Evolutionary conservation across 1,284 basidiomycete genomes (phyloP).

Genomic region (Phellopilus nigrolimitatus): DNA sequence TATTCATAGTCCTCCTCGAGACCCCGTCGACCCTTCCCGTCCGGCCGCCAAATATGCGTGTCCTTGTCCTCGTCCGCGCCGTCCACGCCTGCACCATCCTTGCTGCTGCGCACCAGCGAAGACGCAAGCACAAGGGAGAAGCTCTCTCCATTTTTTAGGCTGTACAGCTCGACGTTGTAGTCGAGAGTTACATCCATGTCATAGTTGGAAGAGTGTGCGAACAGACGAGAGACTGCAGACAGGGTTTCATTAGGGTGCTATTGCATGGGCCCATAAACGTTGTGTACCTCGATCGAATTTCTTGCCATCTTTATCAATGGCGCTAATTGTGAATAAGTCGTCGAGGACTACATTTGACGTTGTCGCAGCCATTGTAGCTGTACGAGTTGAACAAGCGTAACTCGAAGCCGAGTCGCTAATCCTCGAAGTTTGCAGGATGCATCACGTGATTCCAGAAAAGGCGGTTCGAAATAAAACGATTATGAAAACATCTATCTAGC

Average conservation of each 20-base stretch:
- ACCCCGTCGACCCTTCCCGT: conserved; percentile 80
- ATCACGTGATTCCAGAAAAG: background rate
- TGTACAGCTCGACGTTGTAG: conserved; percentile 86
- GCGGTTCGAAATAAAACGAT: no score
- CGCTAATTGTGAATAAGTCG: conserved; percentile 83
- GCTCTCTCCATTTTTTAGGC: conserved; percentile 62
- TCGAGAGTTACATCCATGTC: conserved; percentile 89
- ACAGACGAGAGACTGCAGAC: conserved; percentile 74
- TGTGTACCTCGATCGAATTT: conserved; percentile 91
- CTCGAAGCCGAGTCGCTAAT: no score
- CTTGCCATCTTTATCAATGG: conserved; percentile 90
- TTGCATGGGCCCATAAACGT: conserved; percentile 6
- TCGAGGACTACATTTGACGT: conserved; percentile 81
- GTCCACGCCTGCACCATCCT: conserved; percentile 35
- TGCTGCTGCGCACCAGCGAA: conserved; percentile 66
- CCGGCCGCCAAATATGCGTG: conserved; percentile 81
- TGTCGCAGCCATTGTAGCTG: conserved; percentile 48
- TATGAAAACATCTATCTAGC: no score
- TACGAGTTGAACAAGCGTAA: background rate
- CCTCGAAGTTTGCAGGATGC: no score
- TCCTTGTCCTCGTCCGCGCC: conserved; percentile 64
- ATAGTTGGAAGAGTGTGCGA: conserved; percentile 81
- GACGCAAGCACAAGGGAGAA: conserved; percentile 87
- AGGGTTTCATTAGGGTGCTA: conserved; percentile 13
- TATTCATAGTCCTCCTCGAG: conserved; percentile 97